These are phyloP conservation scores for Pleurotus salmoneostramineus DNA, from an alignment of 768 basidiomycete species.

Conservation along the genomic window DNA sequence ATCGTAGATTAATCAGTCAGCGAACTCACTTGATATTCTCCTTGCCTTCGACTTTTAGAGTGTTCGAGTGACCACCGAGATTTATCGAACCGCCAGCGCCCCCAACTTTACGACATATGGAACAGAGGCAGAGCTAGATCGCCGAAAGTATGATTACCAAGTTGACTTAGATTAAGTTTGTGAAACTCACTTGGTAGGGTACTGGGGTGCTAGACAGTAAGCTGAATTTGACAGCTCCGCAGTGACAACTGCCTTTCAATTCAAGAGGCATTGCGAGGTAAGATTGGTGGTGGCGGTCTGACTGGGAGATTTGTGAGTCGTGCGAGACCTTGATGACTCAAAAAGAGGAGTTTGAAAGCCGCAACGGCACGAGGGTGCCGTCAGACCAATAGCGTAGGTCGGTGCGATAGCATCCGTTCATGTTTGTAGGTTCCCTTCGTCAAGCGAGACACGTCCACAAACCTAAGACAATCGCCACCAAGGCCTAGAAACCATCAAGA, in stretches of 20 bases:
- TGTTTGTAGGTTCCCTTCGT: too few species aligned
- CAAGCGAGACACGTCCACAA: too few species aligned
- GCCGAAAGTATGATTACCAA: neutral
- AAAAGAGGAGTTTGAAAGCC: too few species aligned
- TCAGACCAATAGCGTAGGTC: too few species aligned
- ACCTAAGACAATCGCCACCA: too few species aligned
- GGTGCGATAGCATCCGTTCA: too few species aligned
- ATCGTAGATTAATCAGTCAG: neutral
- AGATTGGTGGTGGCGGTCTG: neutral
- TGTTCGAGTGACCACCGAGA: slow-evolving; percentile 51
- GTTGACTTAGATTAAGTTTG: neutral
- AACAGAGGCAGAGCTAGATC: slow-evolving; percentile 55
- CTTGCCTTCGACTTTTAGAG: slow-evolving; percentile 50
- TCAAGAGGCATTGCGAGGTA: slow-evolving; percentile 47
- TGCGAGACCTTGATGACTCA: neutral
- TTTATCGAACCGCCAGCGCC: slow-evolving; percentile 64
- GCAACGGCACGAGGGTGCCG: too few species aligned
- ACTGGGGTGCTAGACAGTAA: slow-evolving; percentile 53
- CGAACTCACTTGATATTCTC: slow-evolving; percentile 45
- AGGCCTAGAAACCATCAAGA: too few species aligned
- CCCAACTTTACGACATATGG: slow-evolving; percentile 70
- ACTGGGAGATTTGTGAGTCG: neutral
- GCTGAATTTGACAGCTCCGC: slow-evolving; percentile 44
- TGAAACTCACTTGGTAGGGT: slow-evolving; percentile 51
- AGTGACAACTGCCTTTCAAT: slow-evolving; percentile 53